Base-by-base conservation (phyloP, 1,284 basidiomycete species). In the Cutaneotrichosporon sp. region DNA sequence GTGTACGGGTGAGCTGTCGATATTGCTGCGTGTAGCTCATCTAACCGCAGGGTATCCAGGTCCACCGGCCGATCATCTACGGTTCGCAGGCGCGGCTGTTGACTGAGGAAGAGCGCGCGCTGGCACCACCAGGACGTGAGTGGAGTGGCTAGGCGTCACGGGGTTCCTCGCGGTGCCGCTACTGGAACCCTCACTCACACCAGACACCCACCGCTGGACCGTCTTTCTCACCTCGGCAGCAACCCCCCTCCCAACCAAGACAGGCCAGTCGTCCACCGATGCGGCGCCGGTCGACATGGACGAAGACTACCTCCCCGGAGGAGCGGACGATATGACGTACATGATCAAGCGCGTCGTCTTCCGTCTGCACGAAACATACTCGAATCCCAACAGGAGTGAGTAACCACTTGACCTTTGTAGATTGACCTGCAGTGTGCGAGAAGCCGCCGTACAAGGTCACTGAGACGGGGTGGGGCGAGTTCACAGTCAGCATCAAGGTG, bases 391-490 rank as follows among this genome's bases (percentile, higher is more conserved):
- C 49, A 84, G 96, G 81, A 91, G 95, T 95, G 74, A 76, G 89
- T 78, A 40, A 26, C 69, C 9, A 16, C 21, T 18, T 30, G 30
- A 16, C n/a, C 16, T 30, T 5, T 7, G 16, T 5, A 4, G 11
- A 31, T 49, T 56, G n/a, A 50, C 53, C 46, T 2, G 0, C 63
- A 97, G 93, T 90, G 71, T 80, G 97, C 56, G 97, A 99, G 75
- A 92, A 90, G 75, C 87, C 92, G 9, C 97, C 97, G 0, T 99
- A 94, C 75, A 90, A 92, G 71, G 89, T 99, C 10, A 90, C 92
- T 8, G 97, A 99, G 79, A 98, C 96, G 10, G 97, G 96, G 55
- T 99, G 97, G 97, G 97, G 97, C 74, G 97, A 99, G 83, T 99
- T 99, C 80, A 93, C 97, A 73, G 90, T 99, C 66, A 87, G 90